These are phyloP conservation scores for Agrostemma githago DNA, from an alignment of 148 eudicot species.

Conservation along the genomic window DNA sequence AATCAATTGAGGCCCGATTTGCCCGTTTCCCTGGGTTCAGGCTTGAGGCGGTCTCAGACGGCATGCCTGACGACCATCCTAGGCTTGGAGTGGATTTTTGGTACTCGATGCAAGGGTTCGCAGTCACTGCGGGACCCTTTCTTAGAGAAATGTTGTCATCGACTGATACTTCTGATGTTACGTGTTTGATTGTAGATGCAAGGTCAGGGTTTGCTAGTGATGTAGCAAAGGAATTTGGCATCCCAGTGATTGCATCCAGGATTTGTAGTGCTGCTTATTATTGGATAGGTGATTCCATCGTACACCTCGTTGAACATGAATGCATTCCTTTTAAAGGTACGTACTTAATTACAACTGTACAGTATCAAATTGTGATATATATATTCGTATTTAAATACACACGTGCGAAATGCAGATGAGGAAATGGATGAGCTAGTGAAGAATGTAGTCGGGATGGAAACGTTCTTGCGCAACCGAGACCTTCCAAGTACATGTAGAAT, in stretches of 20 bases:
- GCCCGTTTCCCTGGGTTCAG: background rate
- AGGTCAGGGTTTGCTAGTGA: background rate
- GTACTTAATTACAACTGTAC: no score
- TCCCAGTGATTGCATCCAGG: constrained; percentile 1
- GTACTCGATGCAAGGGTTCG: background rate
- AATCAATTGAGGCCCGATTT: background rate
- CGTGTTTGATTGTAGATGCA: constrained; percentile 5
- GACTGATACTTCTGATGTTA: background rate
- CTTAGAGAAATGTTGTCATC: background rate
- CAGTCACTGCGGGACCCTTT: background rate
- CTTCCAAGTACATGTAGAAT: constrained; percentile 34
- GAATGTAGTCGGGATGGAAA: constrained; percentile 32
- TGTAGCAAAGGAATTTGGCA: constrained; percentile 2
- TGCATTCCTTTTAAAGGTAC: constrained; percentile 10
- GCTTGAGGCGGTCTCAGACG: background rate
- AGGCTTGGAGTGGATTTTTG: background rate
- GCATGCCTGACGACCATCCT: constrained; percentile 5
- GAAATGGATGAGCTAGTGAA: constrained; percentile 26
- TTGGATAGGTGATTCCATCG: background rate
- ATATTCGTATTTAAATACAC: no score
- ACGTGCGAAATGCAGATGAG: no score
- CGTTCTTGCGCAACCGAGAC: constrained; percentile 35
- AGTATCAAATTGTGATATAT: no score
- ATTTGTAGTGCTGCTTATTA: background rate
- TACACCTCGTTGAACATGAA: background rate